Evolutionary conservation across 345 rosid genomes (phyloP).

Genomic region (Geranium rotundifolium): DNA sequence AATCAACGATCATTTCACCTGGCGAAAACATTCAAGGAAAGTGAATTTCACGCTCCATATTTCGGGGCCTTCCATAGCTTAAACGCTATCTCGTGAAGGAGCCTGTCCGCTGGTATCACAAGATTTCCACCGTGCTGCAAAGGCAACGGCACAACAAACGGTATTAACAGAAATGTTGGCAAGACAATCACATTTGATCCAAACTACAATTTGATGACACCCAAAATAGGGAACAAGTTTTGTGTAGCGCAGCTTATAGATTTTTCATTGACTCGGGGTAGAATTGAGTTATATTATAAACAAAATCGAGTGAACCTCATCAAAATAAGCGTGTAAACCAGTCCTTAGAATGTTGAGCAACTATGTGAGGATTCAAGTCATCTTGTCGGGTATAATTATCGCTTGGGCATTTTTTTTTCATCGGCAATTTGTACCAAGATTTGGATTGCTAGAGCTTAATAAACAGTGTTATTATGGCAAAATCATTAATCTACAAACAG

Average conservation of each 20-base stretch:
- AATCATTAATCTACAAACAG: too few relatives aligned
- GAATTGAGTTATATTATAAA: too few relatives aligned
- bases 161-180: background rate
- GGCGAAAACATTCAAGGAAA: background rate
- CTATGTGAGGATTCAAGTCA: too few relatives aligned
- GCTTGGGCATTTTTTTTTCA: too few relatives aligned
- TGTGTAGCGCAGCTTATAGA: background rate
- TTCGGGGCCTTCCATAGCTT: slow-evolving; percentile 99
- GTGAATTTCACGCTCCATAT: slow-evolving; percentile 63
- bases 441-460: too few relatives aligned
- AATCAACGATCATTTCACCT: background rate
- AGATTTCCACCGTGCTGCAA: slow-evolving; percentile 61
- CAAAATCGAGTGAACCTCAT: too few relatives aligned
- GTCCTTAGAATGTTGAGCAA: too few relatives aligned
- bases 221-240: background rate
- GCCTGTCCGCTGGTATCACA: slow-evolving; percentile 79
- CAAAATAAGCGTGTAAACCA: too few relatives aligned
- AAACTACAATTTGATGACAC: background rate
- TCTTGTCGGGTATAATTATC: too few relatives aligned
- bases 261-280: too few relatives aligned
- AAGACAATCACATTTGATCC: background rate
- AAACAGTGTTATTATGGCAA: too few relatives aligned
- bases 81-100: slow-evolving; percentile 91
- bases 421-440: too few relatives aligned
- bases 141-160: background rate